Base-by-base conservation (phyloP, 495 filamentous ascomycete species). In the Penicillium daleae region DNA sequence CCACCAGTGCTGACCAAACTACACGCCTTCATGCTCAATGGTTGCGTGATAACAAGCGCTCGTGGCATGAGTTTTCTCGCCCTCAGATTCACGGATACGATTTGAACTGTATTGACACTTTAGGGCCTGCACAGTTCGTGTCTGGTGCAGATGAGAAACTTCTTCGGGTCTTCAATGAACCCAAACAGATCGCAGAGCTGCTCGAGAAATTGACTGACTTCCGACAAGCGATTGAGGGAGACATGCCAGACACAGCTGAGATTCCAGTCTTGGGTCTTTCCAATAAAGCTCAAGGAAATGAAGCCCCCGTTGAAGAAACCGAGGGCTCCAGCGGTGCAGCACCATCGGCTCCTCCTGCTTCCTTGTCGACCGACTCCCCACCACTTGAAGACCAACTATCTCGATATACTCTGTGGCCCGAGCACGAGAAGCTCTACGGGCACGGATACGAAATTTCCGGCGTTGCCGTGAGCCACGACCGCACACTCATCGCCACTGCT, bases 41-140 rank as follows among this genome's bases (percentile, higher is more conserved):
- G 95, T 79, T 84, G 50, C 78, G 81, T 10, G 79, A 76, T 6
- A 74, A 69, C 5, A 60, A 65, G 44, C 64, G 68, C 55, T 88
- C 90, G 32, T 99, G 96, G 96, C 95, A 98, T 75, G 95, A 99
- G 77, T 90, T 98, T 77, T 87, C 94, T 7, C 84, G 95, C 49
- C 96, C 95, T 19, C 95, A 99, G 69, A 98, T 98, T 59, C 95
- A 99, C 78, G 95, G 95, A 37, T 99, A 99, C 70, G 95, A 97
- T 72, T 82, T 99, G 62, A 99, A 98, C 78, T 97, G 94, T 72
- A 86, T 97, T 64, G 89, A 90, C 68, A 84, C 89, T 5, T 72
- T 97, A 26, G 85, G 86, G 5, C 71, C 80, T 27, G 78, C 85
- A 15, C 87, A 85, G 53, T 98, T 98, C 68, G 87, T 99, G 27